phyloP scores from a whole-genome alignment of 345 rosid species.

The Hibiscus syriacus region DNA sequence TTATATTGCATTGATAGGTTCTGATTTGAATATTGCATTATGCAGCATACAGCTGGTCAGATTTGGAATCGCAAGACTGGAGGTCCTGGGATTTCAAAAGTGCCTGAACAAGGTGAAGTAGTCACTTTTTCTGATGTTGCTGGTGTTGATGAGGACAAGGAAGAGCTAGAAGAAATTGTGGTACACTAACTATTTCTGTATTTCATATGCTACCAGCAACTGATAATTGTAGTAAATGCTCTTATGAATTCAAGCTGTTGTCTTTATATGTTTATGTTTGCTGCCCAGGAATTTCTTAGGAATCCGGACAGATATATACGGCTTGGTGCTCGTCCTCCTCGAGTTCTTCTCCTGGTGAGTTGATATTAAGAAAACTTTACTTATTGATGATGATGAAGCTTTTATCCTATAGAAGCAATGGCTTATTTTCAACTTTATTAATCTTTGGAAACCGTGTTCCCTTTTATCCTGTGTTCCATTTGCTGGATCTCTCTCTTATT shows the following conservation, averaged over 20 bases:
- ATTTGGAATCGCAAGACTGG: no score
- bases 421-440: neutral
- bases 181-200: conserved; percentile 32
- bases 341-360: conserved; percentile 92
- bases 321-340: no score
- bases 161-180: conserved; percentile 97
- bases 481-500: conserved; percentile 38
- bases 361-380: neutral
- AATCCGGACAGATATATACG: no score
- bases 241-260: conserved; percentile 16
- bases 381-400: no score
- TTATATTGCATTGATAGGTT: conserved; percentile 84
- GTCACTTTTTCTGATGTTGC: no score
- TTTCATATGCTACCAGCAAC: neutral
- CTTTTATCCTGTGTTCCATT: no score
- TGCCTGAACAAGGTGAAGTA: no score
- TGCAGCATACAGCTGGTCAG: no score
- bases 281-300: no score
- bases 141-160: conserved; percentile 84
- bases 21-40: no score
- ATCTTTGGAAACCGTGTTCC: no score
- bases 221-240: conserved; percentile 7
- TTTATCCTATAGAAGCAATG: neutral
- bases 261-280: conserved; percentile 18
- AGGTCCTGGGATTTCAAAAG: no score